Evolutionary conservation across 1,139 yeast species (phyloP), one percentile per base, ranked within the genome.

Genomic region (Suhomyces bribrorum): DNA sequence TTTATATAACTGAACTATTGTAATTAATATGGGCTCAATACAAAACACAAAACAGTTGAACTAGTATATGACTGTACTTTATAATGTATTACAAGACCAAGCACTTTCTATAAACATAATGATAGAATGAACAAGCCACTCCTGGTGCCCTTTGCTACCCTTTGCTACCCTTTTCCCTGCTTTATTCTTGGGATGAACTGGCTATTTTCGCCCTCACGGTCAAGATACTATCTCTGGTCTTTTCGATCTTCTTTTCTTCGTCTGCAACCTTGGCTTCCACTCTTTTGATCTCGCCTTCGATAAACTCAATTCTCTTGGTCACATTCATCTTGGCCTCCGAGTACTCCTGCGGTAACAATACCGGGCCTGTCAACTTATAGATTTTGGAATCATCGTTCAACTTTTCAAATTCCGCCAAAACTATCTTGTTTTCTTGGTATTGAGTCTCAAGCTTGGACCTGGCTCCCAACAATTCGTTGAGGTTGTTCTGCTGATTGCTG

Each of bases 341-440:
- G 47, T 77, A 78, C 39, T 89, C 96, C 56, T 90, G 96, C 2
- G 97, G 97, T 45, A 92, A 72, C 45, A 92, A 72, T 6, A 90
- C 89, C 8, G 96, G 96, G 1, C 98, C 98, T 14, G 92, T 86
- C 48, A 90, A 74, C 62, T 92, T 92, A 66, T 79, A 92, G 26
- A 92, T 83, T 52, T 85, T 86, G 13, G 94, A 75, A 29, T 64
- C 67, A 33, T 74, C 79, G 47, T 78, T 70, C 46, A 89, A 65
- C 36, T 64, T 61, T 14, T 73, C 77, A 54, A 92, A 86, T 62
- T 92, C 97, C 27, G 79, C 81, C 52, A 82, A 73, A n/a, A 92
- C 98, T 37, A 92, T 89, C 56, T 83, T 83, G 64, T 90, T 90
- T 61, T 92, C 98, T 62, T 92, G 97, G 51, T 64, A 76, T 58